These are phyloP conservation scores for Phytophthora boehmeriae DNA, from an alignment of 352 stramenopile genomes.

Conservation along the genomic window DNA sequence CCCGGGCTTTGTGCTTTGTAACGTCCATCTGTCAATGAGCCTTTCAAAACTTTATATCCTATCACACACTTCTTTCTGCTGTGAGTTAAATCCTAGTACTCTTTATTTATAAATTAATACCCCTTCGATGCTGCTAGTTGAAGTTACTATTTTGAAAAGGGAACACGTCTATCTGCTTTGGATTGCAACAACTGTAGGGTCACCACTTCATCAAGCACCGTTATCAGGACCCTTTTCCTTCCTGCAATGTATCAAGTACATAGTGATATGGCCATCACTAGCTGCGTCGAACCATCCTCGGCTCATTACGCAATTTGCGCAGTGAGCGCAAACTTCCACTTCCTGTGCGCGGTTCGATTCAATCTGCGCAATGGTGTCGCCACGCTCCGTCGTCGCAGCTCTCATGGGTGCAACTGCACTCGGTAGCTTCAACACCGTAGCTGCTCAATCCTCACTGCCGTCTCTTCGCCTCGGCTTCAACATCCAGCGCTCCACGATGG, in stretches of 20 bases:
- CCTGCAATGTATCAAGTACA: constrained; percentile 13
- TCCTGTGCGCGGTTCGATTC: background rate
- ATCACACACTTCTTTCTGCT: background rate
- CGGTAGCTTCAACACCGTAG: constrained; percentile 11
- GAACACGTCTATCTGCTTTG: constrained; percentile 19
- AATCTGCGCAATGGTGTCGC: constrained; percentile 15
- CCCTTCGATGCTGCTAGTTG: constrained; percentile 14
- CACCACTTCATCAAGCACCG: too few relatives aligned
- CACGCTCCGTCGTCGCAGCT: background rate
- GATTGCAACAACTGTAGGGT: background rate
- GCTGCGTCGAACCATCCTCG: background rate
- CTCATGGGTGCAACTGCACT: background rate
- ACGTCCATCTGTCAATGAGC: constrained; percentile 13
- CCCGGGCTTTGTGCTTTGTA: constrained; percentile 14
- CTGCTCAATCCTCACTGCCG: constrained; percentile 26
- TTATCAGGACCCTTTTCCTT: background rate
- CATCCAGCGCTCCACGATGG: constrained; percentile 59
- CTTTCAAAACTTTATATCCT: constrained; percentile 5
- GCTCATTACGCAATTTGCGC: constrained; percentile 22
- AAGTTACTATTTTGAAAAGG: constrained; percentile 23
- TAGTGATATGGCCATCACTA: constrained; percentile 22
- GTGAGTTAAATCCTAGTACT: background rate
- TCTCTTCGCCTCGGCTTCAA: constrained; percentile 48
- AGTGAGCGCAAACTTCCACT: constrained; percentile 13
- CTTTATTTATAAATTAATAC: constrained; percentile 6